Conservation (phyloP, 2,329 filamentous ascomycete genomes). For the Aspergillus piperis region DNA sequence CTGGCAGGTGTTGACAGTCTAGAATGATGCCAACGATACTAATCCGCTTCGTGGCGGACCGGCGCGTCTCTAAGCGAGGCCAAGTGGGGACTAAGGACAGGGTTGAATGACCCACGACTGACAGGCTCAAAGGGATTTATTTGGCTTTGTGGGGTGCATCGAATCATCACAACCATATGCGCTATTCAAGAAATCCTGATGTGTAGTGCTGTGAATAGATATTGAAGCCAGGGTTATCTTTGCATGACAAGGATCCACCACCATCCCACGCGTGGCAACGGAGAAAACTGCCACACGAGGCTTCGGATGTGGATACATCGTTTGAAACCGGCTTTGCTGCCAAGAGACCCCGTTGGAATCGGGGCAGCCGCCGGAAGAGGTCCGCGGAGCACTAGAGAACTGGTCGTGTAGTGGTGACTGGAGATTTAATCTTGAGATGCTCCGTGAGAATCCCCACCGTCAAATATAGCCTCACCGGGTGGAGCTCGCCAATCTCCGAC, state of each 20-base stretch:
- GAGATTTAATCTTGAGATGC: neutral
- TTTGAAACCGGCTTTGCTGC: neutral
- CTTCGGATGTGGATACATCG: no score
- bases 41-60: neutral
- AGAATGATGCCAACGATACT: neutral
- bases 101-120: neutral
- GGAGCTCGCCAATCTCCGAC: neutral
- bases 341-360: neutral
- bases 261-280: no score
- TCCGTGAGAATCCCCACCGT: neutral
- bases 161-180: neutral
- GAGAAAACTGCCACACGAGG: no score
- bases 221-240: no score
- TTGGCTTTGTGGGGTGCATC: neutral
- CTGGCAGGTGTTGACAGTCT: neutral
- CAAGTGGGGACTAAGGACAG: neutral
- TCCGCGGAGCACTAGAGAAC: neutral
- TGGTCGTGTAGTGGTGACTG: neutral
- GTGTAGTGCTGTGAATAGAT: no score
- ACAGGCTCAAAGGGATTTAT: neutral
- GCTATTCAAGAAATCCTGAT: no score
- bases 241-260: no score
- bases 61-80: neutral
- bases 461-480: neutral
- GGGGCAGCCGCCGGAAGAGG: neutral